These are phyloP conservation scores for Marsdenia floribunda DNA, from an alignment of 257 asterid genomes.

Conservation along the genomic window DNA sequence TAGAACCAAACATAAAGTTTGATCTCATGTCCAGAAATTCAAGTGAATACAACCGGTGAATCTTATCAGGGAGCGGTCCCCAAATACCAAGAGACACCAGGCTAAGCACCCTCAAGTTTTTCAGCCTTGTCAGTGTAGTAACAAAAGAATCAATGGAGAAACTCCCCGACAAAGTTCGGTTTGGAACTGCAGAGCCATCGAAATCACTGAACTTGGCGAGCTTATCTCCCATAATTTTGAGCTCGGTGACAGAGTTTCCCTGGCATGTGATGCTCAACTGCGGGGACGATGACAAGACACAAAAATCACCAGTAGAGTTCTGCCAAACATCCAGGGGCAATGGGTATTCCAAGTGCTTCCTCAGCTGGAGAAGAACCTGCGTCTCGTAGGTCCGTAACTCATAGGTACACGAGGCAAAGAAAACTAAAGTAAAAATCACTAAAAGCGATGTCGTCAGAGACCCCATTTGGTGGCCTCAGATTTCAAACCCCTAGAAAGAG, in stretches of 20 bases:
- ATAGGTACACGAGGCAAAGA: slow-evolving; percentile 42
- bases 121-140: slow-evolving; percentile 73
- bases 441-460: slow-evolving; percentile 19
- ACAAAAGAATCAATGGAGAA: slow-evolving; percentile 85
- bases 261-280: slow-evolving; percentile 65
- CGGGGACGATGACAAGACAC: slow-evolving; percentile 48
- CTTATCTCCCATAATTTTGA: slow-evolving; percentile 69
- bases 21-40: slow-evolving; percentile 83
- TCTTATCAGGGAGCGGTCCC: slow-evolving; percentile 80
- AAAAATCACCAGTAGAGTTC: slow-evolving; percentile 51
- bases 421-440: slow-evolving; percentile 40
- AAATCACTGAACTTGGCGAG: slow-evolving; percentile 46
- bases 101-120: slow-evolving; percentile 62
- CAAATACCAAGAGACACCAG: slow-evolving; percentile 87
- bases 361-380: slow-evolving; percentile 78
- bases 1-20: slow-evolving; percentile 69
- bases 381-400: slow-evolving; percentile 59
- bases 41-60: slow-evolving; percentile 62
- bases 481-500: slow-evolving; percentile 28
- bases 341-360: slow-evolving; percentile 87
- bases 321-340: slow-evolving; percentile 47
- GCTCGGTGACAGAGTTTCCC: slow-evolving; percentile 67
- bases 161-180: slow-evolving; percentile 55
- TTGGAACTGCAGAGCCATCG: slow-evolving; percentile 58
- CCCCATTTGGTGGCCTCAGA: slow-evolving; percentile 39